Conservation (phyloP, 2,329 filamentous ascomycete genomes). For the Colletotrichum spaethianum region DNA sequence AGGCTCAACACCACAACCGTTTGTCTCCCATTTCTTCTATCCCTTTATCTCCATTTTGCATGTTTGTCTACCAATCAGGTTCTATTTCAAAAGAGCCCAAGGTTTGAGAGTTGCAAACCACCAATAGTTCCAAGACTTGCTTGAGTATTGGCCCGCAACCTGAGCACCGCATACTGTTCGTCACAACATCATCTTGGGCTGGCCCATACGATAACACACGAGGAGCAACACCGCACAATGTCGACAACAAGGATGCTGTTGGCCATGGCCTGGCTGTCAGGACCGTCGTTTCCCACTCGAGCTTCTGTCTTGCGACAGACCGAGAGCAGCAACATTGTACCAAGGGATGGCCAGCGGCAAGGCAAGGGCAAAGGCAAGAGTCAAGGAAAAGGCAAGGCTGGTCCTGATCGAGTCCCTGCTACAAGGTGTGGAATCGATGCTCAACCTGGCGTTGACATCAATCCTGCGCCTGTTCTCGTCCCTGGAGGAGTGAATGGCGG, state of each 20-base stretch:
- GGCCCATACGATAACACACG: conserved; percentile 18
- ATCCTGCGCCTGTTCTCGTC: conserved; percentile 3
- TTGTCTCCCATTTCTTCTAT: conserved; percentile 29
- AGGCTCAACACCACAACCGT: conserved; percentile 24
- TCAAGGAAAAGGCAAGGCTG: conserved; percentile 20
- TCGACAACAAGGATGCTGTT: conserved; percentile 17
- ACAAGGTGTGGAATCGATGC: conserved; percentile 1
- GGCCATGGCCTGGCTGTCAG: conserved; percentile 18
- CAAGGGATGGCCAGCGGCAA: conserved; percentile 6
- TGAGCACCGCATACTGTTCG: not conserved
- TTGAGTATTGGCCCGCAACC: conserved; percentile 7
- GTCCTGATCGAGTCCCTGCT: not conserved
- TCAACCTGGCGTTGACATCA: not conserved
- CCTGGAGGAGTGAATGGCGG: not conserved
- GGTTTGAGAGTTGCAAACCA: not conserved
- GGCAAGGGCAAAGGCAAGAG: conserved; percentile 27
- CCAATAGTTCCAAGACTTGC: not conserved
- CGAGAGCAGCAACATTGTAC: not conserved
- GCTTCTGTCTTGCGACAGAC: conserved; percentile 7
- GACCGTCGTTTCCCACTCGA: conserved; percentile 3
- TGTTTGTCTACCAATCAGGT: not conserved
- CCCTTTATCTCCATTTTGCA: not conserved
- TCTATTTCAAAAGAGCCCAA: not conserved
- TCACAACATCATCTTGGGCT: conserved; percentile 17
- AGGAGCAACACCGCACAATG: conserved; percentile 17